A percentile compares a stretch with the other conserved stretches of the same genome.
These are phyloP conservation scores for Globisporangium irregulare DNA, from an alignment of 352 stramenopile genomes.

Conservation along the genomic window DNA sequence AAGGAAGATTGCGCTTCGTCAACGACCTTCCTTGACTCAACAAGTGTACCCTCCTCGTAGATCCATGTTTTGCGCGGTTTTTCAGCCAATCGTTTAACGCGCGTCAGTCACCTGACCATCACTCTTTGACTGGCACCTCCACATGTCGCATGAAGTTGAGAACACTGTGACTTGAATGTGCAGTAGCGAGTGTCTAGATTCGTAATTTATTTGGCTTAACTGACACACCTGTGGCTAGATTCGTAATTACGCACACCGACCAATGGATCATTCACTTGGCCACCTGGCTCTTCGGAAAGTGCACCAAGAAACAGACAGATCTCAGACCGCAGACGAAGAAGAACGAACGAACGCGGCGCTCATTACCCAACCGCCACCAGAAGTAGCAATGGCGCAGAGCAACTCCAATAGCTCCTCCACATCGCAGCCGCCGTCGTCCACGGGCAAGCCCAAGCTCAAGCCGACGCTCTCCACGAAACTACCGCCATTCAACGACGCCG, in stretches of 20 bases:
- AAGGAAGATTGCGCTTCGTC: too few species aligned
- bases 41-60: not conserved
- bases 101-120: not conserved
- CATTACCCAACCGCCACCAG: not conserved
- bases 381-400: not conserved
- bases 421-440: not conserved
- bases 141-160: slow-evolving; percentile 1
- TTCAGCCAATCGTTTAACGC: slow-evolving; percentile 6
- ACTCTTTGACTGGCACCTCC: slow-evolving; percentile 9
- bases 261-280: not conserved
- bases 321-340: not conserved
- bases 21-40: not conserved
- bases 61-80: not conserved
- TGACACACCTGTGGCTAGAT: not conserved
- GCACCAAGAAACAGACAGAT: not conserved
- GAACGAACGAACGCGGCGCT: not conserved
- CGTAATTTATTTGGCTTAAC: not conserved
- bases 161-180: not conserved
- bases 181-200: not conserved
- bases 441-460: slow-evolving; percentile 2
- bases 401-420: not conserved
- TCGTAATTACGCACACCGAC: not conserved
- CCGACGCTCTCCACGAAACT: slow-evolving; percentile 1
- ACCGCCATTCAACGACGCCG: not conserved
- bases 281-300: not conserved